Conservation (phyloP, 2,329 filamentous ascomycete species). For the Fusarium scirpi region DNA sequence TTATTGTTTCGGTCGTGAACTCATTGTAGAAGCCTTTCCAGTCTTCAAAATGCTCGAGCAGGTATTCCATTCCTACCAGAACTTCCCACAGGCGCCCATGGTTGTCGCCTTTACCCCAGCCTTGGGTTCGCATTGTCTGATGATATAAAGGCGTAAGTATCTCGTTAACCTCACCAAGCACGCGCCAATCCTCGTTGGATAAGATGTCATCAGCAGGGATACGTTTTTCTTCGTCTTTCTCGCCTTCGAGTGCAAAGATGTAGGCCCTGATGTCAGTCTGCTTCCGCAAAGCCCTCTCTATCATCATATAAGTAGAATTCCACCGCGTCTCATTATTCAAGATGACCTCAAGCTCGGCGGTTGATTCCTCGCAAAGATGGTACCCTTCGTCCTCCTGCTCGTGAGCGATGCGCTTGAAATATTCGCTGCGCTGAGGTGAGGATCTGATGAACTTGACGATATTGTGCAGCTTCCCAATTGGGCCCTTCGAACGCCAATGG, state of each 20-base stretch:
- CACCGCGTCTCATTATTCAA: too few species aligned
- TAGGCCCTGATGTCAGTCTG: constrained; percentile 7
- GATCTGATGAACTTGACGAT: constrained; percentile 1
- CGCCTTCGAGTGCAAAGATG: too few species aligned
- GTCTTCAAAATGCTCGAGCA: neutral
- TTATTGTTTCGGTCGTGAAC: neutral
- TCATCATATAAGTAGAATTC: too few species aligned
- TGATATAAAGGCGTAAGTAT: constrained; percentile 9
- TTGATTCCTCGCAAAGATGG: too few species aligned
- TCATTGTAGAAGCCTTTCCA: neutral
- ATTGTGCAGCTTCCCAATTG: neutral
- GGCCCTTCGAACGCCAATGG: neutral
- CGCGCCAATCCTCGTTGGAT: neutral
- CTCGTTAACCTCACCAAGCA: constrained; percentile 13
- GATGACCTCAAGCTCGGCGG: too few species aligned
- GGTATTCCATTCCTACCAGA: neutral
- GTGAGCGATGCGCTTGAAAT: neutral
- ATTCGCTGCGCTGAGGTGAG: neutral
- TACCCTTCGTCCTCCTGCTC: neutral
- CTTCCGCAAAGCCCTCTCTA: constrained; percentile 12
- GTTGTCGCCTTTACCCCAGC: constrained; percentile 11
- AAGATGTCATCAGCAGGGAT: neutral
- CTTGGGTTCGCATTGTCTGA: constrained; percentile 12
- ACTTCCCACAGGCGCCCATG: neutral
- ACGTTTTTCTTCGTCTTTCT: neutral